These are phyloP conservation scores for Taiozyma sp. DNA, from an alignment of 1,139 yeast species.

Conservation along the genomic window DNA sequence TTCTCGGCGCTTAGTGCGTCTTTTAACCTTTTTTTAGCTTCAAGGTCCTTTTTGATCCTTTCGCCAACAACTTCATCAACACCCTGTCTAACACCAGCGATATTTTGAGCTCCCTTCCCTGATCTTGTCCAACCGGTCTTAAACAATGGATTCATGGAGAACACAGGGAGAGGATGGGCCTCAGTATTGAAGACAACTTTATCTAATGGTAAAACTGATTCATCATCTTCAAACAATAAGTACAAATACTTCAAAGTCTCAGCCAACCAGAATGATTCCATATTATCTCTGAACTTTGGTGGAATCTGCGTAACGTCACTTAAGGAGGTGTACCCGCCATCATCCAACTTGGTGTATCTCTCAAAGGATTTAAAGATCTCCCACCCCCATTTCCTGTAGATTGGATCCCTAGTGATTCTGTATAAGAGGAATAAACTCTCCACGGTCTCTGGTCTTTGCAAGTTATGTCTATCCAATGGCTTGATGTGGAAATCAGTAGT, in stretches of 20 bases:
- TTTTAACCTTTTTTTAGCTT: slow-evolving; percentile 2
- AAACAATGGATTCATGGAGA: slow-evolving; percentile 49
- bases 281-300: slow-evolving; percentile 59
- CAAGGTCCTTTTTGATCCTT: neutral
- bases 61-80: slow-evolving; percentile 4
- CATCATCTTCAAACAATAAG: slow-evolving; percentile 70
- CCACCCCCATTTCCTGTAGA: slow-evolving; percentile 89
- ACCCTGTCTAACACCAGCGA: slow-evolving; percentile 2
- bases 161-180: slow-evolving; percentile 85
- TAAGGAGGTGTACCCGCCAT: slow-evolving; percentile 63
- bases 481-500: slow-evolving; percentile 62
- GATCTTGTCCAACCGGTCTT: slow-evolving; percentile 57
- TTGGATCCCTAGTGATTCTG: slow-evolving; percentile 75
- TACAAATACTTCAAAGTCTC: slow-evolving; percentile 90
- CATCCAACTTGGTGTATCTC: slow-evolving; percentile 49
- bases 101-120: neutral
- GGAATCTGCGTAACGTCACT: slow-evolving; percentile 54
- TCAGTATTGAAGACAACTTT: slow-evolving; percentile 84
- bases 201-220: slow-evolving; percentile 52
- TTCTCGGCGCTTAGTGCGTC: slow-evolving; percentile 20
- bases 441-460: slow-evolving; percentile 93
- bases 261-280: slow-evolving; percentile 93
- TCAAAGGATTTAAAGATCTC: slow-evolving; percentile 74
- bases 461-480: slow-evolving; percentile 70
- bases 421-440: slow-evolving; percentile 82